Percentiles rank a stretch among this genome's conserved stretches.
Conservation (phyloP, 2,329 filamentous ascomycete species). For the Paecilomyces sp. region DNA sequence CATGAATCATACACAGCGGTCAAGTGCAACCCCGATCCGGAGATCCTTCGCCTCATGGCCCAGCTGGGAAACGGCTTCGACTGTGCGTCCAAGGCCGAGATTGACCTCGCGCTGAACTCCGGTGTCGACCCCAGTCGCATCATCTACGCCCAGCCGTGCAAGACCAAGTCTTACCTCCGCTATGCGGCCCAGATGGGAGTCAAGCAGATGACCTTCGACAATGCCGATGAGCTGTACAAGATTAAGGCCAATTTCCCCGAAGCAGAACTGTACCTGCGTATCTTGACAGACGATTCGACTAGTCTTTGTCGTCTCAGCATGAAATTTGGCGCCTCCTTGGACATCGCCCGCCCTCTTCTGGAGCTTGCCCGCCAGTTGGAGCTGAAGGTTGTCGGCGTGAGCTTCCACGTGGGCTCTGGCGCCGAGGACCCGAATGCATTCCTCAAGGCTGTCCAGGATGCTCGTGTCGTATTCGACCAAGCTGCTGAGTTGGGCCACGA, state of each 20-base stretch:
- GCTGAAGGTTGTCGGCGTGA: conserved; percentile 89
- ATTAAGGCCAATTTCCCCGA: conserved; percentile 85
- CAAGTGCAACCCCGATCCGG: conserved; percentile 95
- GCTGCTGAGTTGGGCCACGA: conserved; percentile 68
- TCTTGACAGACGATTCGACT: conserved; percentile 91
- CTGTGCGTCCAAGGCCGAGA: conserved; percentile 95
- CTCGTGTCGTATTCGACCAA: conserved; percentile 81
- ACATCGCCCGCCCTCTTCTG: conserved; percentile 70
- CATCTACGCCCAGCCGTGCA: conserved; percentile 99
- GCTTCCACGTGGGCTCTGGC: conserved; percentile 96
- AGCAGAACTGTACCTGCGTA: conserved; percentile 88
- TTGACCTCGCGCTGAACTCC: conserved; percentile 79
- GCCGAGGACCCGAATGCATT: conserved; percentile 91
- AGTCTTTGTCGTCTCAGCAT: conserved; percentile 91
- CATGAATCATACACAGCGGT: conserved; percentile 55
- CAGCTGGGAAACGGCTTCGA: conserved; percentile 92
- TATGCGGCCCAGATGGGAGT: conserved; percentile 79
- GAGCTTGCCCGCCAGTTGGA: conserved; percentile 71
- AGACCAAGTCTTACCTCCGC: conserved; percentile 96
- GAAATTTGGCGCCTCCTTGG: conserved; percentile 92
- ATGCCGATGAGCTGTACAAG: conserved; percentile 95
- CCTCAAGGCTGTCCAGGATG: conserved; percentile 82
- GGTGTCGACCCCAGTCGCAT: conserved; percentile 83
- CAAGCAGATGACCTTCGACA: conserved; percentile 99
- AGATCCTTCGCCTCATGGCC: conserved; percentile 80